These are phyloP conservation scores for Glonium stellatum DNA, from an alignment of 495 filamentous ascomycete genomes.

Conservation along the genomic window DNA sequence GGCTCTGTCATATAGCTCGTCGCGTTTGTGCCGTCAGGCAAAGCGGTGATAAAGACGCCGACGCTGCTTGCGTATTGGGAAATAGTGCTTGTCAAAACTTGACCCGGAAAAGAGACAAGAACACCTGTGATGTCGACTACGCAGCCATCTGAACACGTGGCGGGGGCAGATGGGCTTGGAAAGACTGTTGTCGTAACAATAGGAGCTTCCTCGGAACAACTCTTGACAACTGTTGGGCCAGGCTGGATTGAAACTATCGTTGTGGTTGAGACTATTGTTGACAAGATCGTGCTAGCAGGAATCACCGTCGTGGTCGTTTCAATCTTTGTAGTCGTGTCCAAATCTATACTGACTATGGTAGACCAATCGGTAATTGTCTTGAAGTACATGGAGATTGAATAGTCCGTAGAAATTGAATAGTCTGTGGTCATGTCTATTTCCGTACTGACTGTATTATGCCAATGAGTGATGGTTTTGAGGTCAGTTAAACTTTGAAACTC, in stretches of 20 bases:
- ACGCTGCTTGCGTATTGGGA: constrained; percentile 8
- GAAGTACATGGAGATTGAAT: neutral
- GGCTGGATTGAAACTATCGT: neutral
- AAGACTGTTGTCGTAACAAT: neutral
- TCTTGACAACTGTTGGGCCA: neutral
- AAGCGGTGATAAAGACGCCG: constrained; percentile 10
- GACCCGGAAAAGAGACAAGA: constrained; percentile 15
- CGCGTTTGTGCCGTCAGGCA: constrained; percentile 2
- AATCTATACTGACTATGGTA: neutral
- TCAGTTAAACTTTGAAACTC: constrained; percentile 2
- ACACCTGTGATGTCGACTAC: constrained; percentile 21
- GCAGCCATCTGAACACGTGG: constrained; percentile 17
- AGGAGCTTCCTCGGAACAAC: neutral
- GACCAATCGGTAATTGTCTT: neutral
- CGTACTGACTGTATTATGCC: neutral
- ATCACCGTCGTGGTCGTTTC: constrained; percentile 1
- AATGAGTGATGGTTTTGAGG: neutral
- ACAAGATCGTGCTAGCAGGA: constrained; percentile 1
- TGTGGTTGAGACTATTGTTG: neutral
- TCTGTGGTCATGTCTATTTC: neutral
- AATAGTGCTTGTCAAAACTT: constrained; percentile 12
- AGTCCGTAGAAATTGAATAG: neutral
- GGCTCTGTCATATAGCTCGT: neutral
- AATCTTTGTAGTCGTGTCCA: constrained; percentile 4
- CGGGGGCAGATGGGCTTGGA: neutral